phyloP scores from a whole-genome alignment of 768 basidiomycete species.

The Rhizopogon salebrosus region DNA sequence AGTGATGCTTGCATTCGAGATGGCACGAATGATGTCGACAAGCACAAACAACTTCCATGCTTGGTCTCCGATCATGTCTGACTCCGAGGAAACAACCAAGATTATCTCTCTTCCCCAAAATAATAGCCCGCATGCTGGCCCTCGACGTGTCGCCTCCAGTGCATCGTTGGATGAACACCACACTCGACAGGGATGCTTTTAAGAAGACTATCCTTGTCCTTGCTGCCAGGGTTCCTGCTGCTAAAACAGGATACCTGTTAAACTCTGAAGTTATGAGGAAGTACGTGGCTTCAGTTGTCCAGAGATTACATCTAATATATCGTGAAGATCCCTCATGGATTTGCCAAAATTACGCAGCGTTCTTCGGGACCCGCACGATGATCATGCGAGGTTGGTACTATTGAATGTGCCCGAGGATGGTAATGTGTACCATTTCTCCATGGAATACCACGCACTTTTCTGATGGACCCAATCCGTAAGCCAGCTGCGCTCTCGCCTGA shows the following conservation, averaged over 20 bases:
- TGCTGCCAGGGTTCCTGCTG: slow-evolving; percentile 57
- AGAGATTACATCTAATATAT: slow-evolving; percentile 8
- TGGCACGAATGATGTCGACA: neutral
- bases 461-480: slow-evolving; percentile 33
- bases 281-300: slow-evolving; percentile 33
- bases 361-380: slow-evolving; percentile 42
- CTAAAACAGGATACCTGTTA: slow-evolving; percentile 49
- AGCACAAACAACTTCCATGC: slow-evolving; percentile 5
- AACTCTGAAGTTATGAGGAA: slow-evolving; percentile 54
- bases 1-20: too few relatives aligned
- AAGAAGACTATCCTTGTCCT: slow-evolving; percentile 60
- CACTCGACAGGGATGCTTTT: slow-evolving; percentile 63
- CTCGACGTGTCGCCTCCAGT: slow-evolving; percentile 40
- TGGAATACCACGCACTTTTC: slow-evolving; percentile 2
- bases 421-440: slow-evolving; percentile 22
- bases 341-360: slow-evolving; percentile 65
- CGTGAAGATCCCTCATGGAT: slow-evolving; percentile 55
- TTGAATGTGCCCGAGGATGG: slow-evolving; percentile 58
- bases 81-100: neutral
- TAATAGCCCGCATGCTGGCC: slow-evolving; percentile 34
- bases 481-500: slow-evolving; percentile 64
- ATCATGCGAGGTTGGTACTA: slow-evolving; percentile 59
- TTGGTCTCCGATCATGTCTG: slow-evolving; percentile 4
- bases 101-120: slow-evolving; percentile 2
- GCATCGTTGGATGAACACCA: slow-evolving; percentile 44